phyloP scores from a whole-genome alignment of 306 rosid genomes.

The Parietaria judaica region DNA sequence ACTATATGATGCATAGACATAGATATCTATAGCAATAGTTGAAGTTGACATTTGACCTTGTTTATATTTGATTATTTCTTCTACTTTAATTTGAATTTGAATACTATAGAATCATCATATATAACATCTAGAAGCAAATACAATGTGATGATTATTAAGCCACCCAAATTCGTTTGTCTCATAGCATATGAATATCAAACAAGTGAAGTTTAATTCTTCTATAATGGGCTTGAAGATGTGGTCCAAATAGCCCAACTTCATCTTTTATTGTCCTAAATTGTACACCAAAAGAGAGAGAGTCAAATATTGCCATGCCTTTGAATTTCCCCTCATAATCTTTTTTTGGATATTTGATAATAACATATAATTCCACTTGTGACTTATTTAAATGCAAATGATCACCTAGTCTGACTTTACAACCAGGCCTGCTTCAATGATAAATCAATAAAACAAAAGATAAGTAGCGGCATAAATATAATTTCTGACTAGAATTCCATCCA shows the following conservation, averaged over 20 bases:
- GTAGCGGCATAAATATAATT: not conserved
- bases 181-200: not conserved
- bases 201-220: not conserved
- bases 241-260: not conserved
- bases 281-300: not conserved
- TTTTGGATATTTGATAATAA: not conserved
- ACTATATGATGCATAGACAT: no score
- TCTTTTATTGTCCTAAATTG: not conserved
- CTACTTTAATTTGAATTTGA: no score
- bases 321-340: not conserved
- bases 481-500: not conserved
- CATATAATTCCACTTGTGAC: not conserved
- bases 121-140: not conserved
- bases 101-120: no score
- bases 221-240: constrained; percentile 4
- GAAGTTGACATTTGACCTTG: not conserved
- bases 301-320: not conserved
- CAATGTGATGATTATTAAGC: not conserved
- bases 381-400: not conserved
- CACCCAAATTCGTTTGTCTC: constrained; percentile 14
- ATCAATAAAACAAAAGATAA: not conserved
- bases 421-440: constrained; percentile 4
- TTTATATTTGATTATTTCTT: not conserved
- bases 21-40: no score
- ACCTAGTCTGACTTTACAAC: not conserved